phyloP scores from a whole-genome alignment of 78 protist genomes.

The Isochrysis galbana region DNA sequence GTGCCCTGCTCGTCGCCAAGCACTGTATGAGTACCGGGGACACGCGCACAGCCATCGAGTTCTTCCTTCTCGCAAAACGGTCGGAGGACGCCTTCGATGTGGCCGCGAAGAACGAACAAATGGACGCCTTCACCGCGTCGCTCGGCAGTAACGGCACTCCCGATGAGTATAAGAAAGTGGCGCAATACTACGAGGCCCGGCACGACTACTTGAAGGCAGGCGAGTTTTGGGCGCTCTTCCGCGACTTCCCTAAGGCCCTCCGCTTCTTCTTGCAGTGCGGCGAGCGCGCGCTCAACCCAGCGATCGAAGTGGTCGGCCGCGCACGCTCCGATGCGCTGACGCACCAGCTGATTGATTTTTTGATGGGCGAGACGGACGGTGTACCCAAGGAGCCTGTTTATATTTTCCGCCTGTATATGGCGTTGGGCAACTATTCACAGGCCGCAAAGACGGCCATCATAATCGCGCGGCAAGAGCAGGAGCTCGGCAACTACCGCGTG shows the following conservation, averaged over 20 bases:
- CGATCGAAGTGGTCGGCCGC: constrained; percentile 57
- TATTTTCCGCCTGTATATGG: constrained; percentile 69
- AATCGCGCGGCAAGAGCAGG: constrained; percentile 72
- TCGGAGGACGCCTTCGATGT: constrained; percentile 62
- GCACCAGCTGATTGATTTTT: constrained; percentile 56
- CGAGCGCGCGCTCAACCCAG: constrained; percentile 33
- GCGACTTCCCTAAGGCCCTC: constrained; percentile 44
- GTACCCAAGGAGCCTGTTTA: constrained; percentile 65
- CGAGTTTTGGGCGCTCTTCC: constrained; percentile 11
- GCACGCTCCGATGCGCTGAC: constrained; percentile 64
- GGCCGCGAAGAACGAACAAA: constrained; percentile 43
- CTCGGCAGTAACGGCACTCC: constrained; percentile 44
- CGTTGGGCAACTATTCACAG: constrained; percentile 58
- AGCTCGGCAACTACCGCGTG: constrained; percentile 64
- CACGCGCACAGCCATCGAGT: constrained; percentile 59
- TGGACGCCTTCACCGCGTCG: constrained; percentile 44
- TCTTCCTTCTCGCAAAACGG: constrained; percentile 49
- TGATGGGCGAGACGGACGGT: constrained; percentile 76
- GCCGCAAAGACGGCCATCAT: constrained; percentile 75
- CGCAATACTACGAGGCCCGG: constrained; percentile 38
- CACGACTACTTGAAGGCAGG: constrained; percentile 30
- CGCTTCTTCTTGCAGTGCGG: constrained; percentile 25
- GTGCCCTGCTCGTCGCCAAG: constrained; percentile 62
- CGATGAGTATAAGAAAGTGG: constrained; percentile 43
- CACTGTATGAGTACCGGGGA: constrained; percentile 47